These are phyloP conservation scores for Cadophora gregata DNA, from an alignment of 2,329 filamentous ascomycete species.

Conservation along the genomic window DNA sequence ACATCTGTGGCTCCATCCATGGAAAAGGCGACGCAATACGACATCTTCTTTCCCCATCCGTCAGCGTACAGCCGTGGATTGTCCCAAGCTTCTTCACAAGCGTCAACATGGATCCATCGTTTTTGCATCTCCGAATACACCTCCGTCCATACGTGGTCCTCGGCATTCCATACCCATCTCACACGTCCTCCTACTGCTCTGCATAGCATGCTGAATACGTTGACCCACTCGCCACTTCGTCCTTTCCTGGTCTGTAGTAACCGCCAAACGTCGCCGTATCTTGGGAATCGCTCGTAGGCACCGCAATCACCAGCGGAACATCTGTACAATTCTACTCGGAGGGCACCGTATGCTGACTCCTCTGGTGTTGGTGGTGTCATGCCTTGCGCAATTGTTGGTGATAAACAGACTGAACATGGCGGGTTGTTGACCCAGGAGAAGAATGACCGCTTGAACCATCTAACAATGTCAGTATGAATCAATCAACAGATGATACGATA, in stretches of 20 bases:
- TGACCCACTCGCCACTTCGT: conserved; percentile 94
- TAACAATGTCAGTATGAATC: conserved; percentile 44
- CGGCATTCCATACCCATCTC: conserved; percentile 97
- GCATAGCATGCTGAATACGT: conserved; percentile 98
- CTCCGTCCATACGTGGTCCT: conserved; percentile 98
- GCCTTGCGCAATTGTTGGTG: conserved; percentile 82
- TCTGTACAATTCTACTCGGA: conserved; percentile 86
- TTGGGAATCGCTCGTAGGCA: conserved; percentile 85
- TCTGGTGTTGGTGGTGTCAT: conserved; percentile 86
- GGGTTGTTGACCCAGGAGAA: conserved; percentile 98
- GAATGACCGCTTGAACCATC: conserved; percentile 95
- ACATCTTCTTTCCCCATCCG: conserved; percentile 96
- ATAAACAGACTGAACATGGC: conserved; percentile 79
- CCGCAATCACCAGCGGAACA: conserved; percentile 80
- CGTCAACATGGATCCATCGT: conserved; percentile 96
- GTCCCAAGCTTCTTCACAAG: conserved; percentile 94
- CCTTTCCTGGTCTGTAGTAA: conserved; percentile 85
- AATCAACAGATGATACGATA: conserved; percentile 25
- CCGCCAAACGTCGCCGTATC: conserved; percentile 95
- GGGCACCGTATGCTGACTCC: conserved; percentile 86
- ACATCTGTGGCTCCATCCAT: conserved; percentile 79
- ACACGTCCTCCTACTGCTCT: conserved; percentile 89
- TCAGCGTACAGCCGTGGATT: conserved; percentile 91
- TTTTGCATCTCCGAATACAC: conserved; percentile 93
- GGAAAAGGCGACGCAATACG: conserved; percentile 96